Evolutionary conservation across 805 yeast genomes (phyloP), one percentile per base, ranked within the genome.

Genomic region (Wickerhamomyces bovis): DNA sequence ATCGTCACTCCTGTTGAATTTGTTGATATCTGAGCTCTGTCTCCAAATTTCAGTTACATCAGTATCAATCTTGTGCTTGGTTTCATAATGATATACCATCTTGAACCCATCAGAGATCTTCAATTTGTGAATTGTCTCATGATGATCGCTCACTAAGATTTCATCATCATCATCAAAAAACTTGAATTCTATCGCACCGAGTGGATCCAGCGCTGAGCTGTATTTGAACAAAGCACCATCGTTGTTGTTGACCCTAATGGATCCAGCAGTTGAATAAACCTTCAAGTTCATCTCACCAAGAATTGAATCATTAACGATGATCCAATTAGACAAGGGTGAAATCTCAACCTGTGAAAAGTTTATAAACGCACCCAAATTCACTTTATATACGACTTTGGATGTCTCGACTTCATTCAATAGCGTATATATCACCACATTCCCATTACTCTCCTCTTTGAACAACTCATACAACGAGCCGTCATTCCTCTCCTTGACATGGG

Each of bases 101-200:
- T 36, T 36, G 2, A 52, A 33, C 1, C 55, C 57, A 8, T 25
- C 33, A 6, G 53, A 39, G 1, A 53, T 19, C 15, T 46, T 38
- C 18, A 55, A 30, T 2, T 38, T 39, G 7, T 42, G 39, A 3
- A 50, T 30, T 9, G 15, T 22, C 35, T 54, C 58, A 15, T 40
- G 22, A 41, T 53, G 57, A 38, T 54, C 60, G 39, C 48, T 51
- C 6, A 51, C 12, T 5, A 47, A 16, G 3, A 56, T 21, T 4
- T 42, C 36, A n/a, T 52, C 49, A 35, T 52, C 49, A 35, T 56
- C 50, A 28, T 52, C 45, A 6, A 46, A 6, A 42, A 54, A 56
- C 22, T 39, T 38, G 2, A 44, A 4, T 0, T 41, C 42, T 6
- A 47, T 39, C 2, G 40, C 22, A 3, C 54, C 57, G 11, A 54